phyloP scores from a whole-genome alignment of 768 basidiomycete species.

The Termitomyces sp. region DNA sequence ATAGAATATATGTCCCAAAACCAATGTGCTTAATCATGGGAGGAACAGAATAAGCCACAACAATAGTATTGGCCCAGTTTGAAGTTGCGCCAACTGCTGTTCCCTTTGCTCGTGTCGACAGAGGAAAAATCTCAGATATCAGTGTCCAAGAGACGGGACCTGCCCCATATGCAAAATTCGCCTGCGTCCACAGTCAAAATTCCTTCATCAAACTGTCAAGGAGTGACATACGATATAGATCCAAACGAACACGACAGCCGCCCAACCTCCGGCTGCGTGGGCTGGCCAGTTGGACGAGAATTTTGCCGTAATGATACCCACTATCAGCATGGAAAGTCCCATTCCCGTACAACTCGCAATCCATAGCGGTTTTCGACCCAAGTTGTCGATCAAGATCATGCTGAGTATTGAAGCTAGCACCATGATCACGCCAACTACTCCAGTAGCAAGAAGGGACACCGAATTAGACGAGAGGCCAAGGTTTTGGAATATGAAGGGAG shows the following conservation, averaged over 20 bases:
- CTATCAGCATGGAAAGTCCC: conserved; percentile 17
- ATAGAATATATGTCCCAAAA: conserved; percentile 31
- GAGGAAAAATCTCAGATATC: conserved; percentile 38
- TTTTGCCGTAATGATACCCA: conserved; percentile 10
- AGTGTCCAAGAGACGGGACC: conserved; percentile 24
- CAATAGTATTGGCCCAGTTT: conserved; percentile 36
- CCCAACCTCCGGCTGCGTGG: conserved; percentile 21
- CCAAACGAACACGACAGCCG: conserved; percentile 31
- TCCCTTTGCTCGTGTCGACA: conserved; percentile 36
- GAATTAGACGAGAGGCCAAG: conserved; percentile 36
- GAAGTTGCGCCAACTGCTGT: conserved; percentile 37
- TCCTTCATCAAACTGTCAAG: conserved; percentile 18
- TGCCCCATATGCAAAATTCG: conserved; percentile 7
- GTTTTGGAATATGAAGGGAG: conserved; percentile 31
- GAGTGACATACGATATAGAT: conserved; percentile 35
- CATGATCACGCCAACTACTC: conserved; percentile 31
- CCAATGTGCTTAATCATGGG: conserved; percentile 29
- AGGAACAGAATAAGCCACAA: conserved; percentile 25
- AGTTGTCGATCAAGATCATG: conserved; percentile 29
- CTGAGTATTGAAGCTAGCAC: conserved; percentile 31
- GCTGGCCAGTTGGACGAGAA: conserved; percentile 20
- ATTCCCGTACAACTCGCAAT: conserved; percentile 36
- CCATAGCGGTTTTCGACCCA: conserved; percentile 35
- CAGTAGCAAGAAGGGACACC: conserved; percentile 37
- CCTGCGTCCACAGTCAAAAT: background rate